Evolutionary conservation across 1,284 basidiomycete genomes (phyloP).

Genomic region (Crepidotus sp.): DNA sequence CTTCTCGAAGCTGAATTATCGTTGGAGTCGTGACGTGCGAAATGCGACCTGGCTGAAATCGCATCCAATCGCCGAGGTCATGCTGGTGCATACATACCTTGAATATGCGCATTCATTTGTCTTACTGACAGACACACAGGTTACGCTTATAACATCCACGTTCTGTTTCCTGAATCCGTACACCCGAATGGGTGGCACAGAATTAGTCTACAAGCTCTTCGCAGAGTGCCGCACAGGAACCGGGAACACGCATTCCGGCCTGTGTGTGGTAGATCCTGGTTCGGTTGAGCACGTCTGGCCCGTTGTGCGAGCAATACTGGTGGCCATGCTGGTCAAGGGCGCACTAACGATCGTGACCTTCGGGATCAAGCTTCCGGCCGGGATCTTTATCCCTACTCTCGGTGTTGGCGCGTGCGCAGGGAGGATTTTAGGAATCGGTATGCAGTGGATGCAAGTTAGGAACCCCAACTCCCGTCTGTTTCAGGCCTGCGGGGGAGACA

Average conservation of each 20-base stretch:
- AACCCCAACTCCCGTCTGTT: constrained; percentile 62
- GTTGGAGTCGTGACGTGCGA: constrained; percentile 80
- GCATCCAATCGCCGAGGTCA: constrained; percentile 81
- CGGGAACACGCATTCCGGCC: constrained; percentile 48
- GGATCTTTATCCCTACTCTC: constrained; percentile 95
- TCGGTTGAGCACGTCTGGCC: constrained; percentile 51
- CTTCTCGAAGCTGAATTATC: constrained; percentile 88
- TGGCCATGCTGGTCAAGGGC: constrained; percentile 78
- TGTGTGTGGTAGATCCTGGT: constrained; percentile 66
- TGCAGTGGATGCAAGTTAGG: constrained; percentile 73
- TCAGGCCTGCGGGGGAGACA: constrained; percentile 53
- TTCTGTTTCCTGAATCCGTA: constrained; percentile 87
- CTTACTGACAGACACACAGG: constrained; percentile 33
- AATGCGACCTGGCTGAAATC: constrained; percentile 71
- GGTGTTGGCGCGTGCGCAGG: constrained; percentile 97
- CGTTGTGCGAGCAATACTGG: constrained; percentile 58
- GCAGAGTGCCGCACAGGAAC: constrained; percentile 66
- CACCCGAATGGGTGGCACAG: constrained; percentile 90
- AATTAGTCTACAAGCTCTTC: constrained; percentile 89
- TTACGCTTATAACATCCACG: constrained; percentile 67
- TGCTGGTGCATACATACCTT: constrained; percentile 47
- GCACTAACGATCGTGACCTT: constrained; percentile 86
- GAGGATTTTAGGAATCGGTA: constrained; percentile 74
- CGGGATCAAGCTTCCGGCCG: constrained; percentile 88
- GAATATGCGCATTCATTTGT: not conserved